These are phyloP conservation scores for Cercospora sesami DNA, from an alignment of 2,329 filamentous ascomycete species.

Conservation along the genomic window DNA sequence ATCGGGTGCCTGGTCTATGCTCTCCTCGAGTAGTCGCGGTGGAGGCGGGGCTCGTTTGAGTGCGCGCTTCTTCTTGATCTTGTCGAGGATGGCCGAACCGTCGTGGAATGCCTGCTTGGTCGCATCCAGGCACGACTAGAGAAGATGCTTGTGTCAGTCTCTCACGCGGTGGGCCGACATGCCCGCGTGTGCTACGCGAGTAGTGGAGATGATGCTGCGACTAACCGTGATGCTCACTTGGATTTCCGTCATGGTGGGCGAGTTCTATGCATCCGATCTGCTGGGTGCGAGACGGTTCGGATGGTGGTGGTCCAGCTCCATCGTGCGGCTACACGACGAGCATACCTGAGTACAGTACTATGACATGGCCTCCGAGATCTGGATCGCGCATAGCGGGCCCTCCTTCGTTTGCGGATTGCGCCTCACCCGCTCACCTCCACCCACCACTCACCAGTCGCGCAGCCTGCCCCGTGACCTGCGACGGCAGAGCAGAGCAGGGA, in stretches of 20 bases:
- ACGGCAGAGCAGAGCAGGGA: neutral
- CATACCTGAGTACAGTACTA: neutral
- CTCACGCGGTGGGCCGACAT: neutral
- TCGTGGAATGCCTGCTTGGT: constrained; percentile 34
- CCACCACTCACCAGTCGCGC: constrained; percentile 4
- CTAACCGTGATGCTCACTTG: constrained; percentile 26
- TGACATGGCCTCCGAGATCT: constrained; percentile 1
- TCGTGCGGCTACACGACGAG: neutral
- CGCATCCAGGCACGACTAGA: constrained; percentile 33
- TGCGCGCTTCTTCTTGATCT: constrained; percentile 38
- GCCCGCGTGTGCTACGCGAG: neutral
- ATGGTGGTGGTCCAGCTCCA: neutral
- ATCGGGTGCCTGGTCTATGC: constrained; percentile 35
- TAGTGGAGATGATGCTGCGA: constrained; percentile 9
- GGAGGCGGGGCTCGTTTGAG: constrained; percentile 35
- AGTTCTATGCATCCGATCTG: neutral
- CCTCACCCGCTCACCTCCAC: neutral
- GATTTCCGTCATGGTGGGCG: constrained; percentile 21
- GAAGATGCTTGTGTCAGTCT: constrained; percentile 11
- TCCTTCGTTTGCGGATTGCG: neutral
- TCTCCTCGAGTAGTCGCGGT: constrained; percentile 35
- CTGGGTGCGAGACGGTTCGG: neutral
- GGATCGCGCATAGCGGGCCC: neutral
- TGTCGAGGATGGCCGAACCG: constrained; percentile 35
- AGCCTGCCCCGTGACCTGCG: neutral